phyloP scores from a whole-genome alignment of 176 grass and related monocot genomes.

The Eremochloa ophiuroides region DNA sequence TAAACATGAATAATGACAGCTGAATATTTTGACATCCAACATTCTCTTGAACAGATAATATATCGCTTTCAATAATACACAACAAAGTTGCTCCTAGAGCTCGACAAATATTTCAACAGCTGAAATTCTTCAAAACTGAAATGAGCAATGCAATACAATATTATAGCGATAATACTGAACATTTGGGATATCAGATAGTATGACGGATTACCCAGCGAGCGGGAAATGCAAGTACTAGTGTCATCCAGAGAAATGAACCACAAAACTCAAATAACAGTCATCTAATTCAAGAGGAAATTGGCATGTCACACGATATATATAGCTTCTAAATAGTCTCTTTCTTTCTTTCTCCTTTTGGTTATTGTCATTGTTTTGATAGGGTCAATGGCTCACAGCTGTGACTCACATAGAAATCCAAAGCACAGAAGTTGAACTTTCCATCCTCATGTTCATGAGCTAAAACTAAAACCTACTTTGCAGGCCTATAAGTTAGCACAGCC shows the following conservation, averaged over 20 bases:
- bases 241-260: neutral
- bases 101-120: neutral
- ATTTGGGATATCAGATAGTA: neutral
- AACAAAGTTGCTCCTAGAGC: neutral
- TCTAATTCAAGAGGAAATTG: neutral
- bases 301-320: neutral
- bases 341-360: neutral
- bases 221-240: neutral
- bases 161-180: neutral
- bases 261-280: conserved; percentile 6
- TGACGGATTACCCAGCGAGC: neutral
- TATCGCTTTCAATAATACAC: neutral
- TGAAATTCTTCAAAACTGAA: conserved; percentile 12
- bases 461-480: neutral
- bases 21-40: neutral
- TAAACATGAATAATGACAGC: conserved; percentile 6
- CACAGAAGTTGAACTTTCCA: neutral
- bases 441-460: neutral
- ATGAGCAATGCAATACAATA: conserved; percentile 1
- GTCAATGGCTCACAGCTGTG: neutral
- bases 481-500: too few relatives aligned
- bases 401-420: neutral
- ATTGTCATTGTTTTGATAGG: neutral
- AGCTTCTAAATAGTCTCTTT: conserved; percentile 22
- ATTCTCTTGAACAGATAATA: neutral